A percentile compares a stretch with the other conserved stretches of the same genome.
Conservation (phyloP, 2,329 filamentous ascomycete genomes). For the Clathrospora elynae region DNA sequence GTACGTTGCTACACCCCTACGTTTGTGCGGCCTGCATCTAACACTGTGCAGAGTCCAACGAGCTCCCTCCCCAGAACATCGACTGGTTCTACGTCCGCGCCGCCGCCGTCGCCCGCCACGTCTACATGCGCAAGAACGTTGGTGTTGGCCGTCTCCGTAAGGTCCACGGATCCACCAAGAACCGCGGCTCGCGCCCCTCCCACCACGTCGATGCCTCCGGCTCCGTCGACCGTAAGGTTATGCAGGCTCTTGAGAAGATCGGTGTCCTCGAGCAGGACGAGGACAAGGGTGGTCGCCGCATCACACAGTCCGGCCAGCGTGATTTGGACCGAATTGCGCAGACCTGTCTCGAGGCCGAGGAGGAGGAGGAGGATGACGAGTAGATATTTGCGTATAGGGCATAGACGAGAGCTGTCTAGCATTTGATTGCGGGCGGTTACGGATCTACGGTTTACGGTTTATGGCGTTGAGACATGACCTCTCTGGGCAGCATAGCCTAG, state of each 20-base stretch:
- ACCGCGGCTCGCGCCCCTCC: conserved; percentile 88
- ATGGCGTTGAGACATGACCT: conserved; percentile 43
- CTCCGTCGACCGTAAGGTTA: conserved; percentile 94
- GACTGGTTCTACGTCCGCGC: conserved; percentile 95
- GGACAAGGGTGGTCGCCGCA: conserved; percentile 97
- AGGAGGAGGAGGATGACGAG: conserved; percentile 55
- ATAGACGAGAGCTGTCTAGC: conserved; percentile 28
- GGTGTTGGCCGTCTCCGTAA: conserved; percentile 97
- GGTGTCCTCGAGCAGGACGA: conserved; percentile 96
- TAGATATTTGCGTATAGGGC: conserved; percentile 29
- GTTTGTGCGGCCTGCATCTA: conserved; percentile 13
- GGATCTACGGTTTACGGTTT: conserved; percentile 45
- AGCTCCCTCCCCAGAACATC: conserved; percentile 96
- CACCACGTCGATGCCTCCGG: conserved; percentile 96
- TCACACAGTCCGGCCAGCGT: conserved; percentile 97
- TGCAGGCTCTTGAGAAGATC: conserved; percentile 99
- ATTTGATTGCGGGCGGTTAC: conserved; percentile 34
- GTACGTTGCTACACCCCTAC: conserved; percentile 33
- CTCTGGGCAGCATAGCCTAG: conserved; percentile 43
- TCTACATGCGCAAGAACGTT: conserved; percentile 99
- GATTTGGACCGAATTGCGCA: conserved; percentile 83
- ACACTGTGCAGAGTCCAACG: conserved; percentile 70
- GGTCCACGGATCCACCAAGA: conserved; percentile 90
- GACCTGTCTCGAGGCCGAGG: conserved; percentile 58
- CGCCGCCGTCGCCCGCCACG: conserved; percentile 92